Conservation (phyloP, 257 asterid genomes). For the Rauvolfia tetraphylla region DNA sequence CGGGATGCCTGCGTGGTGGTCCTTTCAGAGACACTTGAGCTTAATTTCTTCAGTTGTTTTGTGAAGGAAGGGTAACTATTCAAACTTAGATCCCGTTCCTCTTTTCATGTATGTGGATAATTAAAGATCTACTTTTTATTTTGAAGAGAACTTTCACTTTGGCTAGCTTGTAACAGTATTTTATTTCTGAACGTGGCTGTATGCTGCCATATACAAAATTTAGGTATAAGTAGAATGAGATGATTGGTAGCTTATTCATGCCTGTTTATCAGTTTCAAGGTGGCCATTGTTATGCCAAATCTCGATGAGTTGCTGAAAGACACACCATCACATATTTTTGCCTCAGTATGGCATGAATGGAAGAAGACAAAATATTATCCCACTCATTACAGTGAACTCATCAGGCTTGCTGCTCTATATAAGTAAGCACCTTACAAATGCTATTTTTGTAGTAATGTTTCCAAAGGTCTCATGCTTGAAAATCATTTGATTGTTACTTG, state of each 20-base stretch:
- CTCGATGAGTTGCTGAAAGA: constrained; percentile 84
- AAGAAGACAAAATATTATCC: constrained; percentile 73
- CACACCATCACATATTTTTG: constrained; percentile 82
- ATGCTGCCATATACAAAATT: constrained; percentile 20
- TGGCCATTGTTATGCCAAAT: constrained; percentile 93
- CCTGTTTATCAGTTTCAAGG: constrained; percentile 55
- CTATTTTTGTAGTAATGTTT: neutral
- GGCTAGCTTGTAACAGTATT: neutral
- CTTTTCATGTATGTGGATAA: neutral
- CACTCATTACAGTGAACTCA: constrained; percentile 80
- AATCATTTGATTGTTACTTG: neutral
- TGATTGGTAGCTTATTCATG: constrained; percentile 17
- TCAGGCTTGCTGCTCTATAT: constrained; percentile 85
- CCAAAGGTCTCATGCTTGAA: neutral
- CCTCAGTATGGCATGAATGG: constrained; percentile 97
- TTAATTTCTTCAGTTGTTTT: constrained; percentile 75
- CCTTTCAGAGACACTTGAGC: constrained; percentile 89
- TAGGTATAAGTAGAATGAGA: constrained; percentile 62
- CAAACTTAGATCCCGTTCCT: constrained; percentile 5
- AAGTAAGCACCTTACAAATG: constrained; percentile 51
- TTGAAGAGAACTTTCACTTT: neutral
- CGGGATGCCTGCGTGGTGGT: constrained; percentile 78
- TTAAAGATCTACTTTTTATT: constrained; percentile 17
- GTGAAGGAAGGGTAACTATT: constrained; percentile 69
- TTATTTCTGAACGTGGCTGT: neutral